Evolutionary conservation across 202 grass and related monocot genomes (phyloP), one percentile per base, ranked within the genome.

Genomic region (Panicum virgatum): DNA sequence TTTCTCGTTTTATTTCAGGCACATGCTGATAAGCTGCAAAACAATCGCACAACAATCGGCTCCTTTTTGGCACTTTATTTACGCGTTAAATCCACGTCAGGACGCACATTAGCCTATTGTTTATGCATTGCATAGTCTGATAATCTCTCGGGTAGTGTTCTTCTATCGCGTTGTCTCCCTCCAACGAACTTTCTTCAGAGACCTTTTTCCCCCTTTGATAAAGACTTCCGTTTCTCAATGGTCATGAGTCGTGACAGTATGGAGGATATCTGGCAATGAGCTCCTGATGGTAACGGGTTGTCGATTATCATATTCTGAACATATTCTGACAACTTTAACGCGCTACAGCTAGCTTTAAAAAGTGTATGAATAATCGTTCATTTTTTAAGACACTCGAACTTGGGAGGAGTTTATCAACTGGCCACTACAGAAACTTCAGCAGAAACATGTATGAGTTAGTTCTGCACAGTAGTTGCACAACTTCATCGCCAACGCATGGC

Each of bases 11-110:
- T 34, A 38, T 51, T 53, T 43, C 5, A 66, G 8, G 13, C 32
- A 54, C 32, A 39, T 79, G 30, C 13, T 40, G 62, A 53, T 53
- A 54, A 54, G 20, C 77, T 79, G 62, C 67, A 66, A 67, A 79
- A 67, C 32, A 67, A 42, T 32, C 44, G 61, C 62, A 79, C 29
- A 51, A 77, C 16, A 32, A 14, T 6, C 29, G 18, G 3, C 29
- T 9, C 6, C 60, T 5, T 45, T 76, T 63, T 9, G 20, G 25
- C 9, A 12, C 63, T 44, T 44, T 43, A 42, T 32, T 50, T 47
- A 46, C n/a, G 39, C 13, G 15, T 2, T 6, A 26, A 58, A 43
- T 76, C 52, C 13, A 37, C 44, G 53, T 75, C 29, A 25, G 16
- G 29, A 5, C 26, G 72, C 67, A 29, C 19, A 18, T 11, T n/a